These are phyloP conservation scores for Mrakia gelida DNA, from an alignment of 768 basidiomycete species.

Conservation along the genomic window DNA sequence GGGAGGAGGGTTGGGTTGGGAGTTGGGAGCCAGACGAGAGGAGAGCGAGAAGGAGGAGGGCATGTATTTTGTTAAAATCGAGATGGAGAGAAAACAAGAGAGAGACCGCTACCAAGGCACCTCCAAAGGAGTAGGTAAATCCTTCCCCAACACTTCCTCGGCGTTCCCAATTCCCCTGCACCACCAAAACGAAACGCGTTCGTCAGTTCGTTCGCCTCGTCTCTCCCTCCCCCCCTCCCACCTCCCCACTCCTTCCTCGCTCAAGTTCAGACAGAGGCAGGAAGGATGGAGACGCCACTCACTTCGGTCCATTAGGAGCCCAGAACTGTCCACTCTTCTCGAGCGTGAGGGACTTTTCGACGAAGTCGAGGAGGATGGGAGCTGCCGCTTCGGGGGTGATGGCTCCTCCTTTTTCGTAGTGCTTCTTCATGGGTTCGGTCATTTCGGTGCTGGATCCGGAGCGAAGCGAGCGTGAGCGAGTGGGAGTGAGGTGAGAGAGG, in stretches of 20 bases:
- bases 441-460: conserved; percentile 4
- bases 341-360: conserved; percentile 42
- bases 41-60: no score
- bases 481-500: neutral
- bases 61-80: neutral
- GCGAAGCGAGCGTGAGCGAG: conserved; percentile 32
- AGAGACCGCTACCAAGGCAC: conserved; percentile 46
- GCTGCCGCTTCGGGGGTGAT: conserved; percentile 51
- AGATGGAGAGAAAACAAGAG: neutral
- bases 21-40: no score
- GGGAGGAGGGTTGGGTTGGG: no score
- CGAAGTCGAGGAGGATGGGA: conserved; percentile 47
- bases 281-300: neutral
- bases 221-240: neutral
- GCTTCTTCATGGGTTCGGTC: conserved; percentile 16
- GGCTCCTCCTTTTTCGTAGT: conserved; percentile 27
- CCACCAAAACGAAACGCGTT: neutral
- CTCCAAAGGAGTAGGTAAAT: conserved; percentile 48
- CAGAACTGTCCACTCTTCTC: conserved; percentile 49
- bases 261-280: neutral
- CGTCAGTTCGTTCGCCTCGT: neutral
- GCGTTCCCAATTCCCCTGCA: conserved; percentile 49
- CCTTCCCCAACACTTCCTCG: conserved; percentile 48
- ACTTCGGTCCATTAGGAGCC: conserved; percentile 50
- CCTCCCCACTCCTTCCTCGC: no score